Evolutionary conservation across 1,139 yeast species (phyloP), one percentile per base, ranked within the genome.

Genomic region (Blastobotrys serpentis): DNA sequence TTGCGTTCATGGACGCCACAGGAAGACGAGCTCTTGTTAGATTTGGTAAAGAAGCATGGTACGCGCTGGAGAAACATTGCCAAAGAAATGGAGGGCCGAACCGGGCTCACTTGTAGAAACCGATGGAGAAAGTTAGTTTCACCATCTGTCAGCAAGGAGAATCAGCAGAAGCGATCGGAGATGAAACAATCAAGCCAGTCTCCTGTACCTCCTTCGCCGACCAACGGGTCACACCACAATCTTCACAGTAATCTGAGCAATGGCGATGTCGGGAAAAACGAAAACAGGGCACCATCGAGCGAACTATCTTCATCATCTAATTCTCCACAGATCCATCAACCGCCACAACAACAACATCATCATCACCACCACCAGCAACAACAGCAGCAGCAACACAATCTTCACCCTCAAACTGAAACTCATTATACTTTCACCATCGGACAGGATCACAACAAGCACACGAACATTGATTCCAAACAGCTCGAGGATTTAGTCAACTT

Each of bases 31-130:
- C 67, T 71, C 48, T 71, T 90, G 51, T 78, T 88, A 34, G 73
- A 75, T 42, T 77, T 81, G 57, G 90, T 88, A 19, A 79, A 82
- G 57, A 65, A 67, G 25, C 78, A 82, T 62, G 97, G 97, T n/a
- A 86, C 96, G 0, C 85, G 86, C 64, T 90, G 98, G 98, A 77
- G 95, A 57, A 81, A 85, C 1, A 85, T 90, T 2, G 81, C 95
- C 1, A 64, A 70, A 43, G 82, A 79, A 44, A 79, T 90, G 74
- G 76, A 78, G 39, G 86, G 92, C 43, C 72, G 98, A 49, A 95
- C 97, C 1, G 84, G 95, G 51, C 74, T 90, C 49, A 88, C 96
- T 0, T 89, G 97, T 63, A 73, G 98, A 53, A 90, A 90, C 66
- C 74, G 96, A 52, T 90, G 96, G 96, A 76, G 97, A 56, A 87